Conservation (phyloP, 2,329 filamentous ascomycete genomes). For the Uncinocarpus reesii region DNA sequence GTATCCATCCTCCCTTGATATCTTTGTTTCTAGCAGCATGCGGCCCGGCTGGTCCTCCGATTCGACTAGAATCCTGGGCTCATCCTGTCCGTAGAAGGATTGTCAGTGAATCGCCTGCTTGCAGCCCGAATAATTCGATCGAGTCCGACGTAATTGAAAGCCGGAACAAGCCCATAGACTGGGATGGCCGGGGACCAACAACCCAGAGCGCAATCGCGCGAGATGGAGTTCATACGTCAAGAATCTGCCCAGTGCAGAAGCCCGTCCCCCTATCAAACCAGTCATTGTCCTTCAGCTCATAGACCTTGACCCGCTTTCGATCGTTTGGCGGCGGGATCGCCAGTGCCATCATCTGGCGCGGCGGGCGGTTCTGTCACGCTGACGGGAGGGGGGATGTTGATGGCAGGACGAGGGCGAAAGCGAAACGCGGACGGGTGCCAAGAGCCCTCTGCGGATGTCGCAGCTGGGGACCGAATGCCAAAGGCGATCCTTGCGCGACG, state of each 20-base stretch:
- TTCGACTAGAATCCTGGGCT: conserved; percentile 79
- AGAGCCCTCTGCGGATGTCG: too few relatives aligned
- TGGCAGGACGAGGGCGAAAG: neutral
- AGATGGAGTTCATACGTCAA: conserved; percentile 49
- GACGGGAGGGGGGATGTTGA: conserved; percentile 1
- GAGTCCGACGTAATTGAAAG: neutral
- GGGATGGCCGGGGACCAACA: conserved; percentile 7
- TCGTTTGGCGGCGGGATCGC: conserved; percentile 40
- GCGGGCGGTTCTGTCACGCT: conserved; percentile 18
- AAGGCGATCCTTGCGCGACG: conserved; percentile 1
- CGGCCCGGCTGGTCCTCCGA: conserved; percentile 84
- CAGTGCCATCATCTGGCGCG: conserved; percentile 38
- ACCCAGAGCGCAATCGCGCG: conserved; percentile 1
- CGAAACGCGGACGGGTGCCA: too few relatives aligned
- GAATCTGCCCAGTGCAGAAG: conserved; percentile 72
- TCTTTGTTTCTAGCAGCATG: conserved; percentile 76
- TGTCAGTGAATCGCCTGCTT: conserved; percentile 38
- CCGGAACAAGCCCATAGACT: neutral
- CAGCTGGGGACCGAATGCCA: neutral
- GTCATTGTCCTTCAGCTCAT: conserved; percentile 96
- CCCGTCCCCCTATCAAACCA: conserved; percentile 98
- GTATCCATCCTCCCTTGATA: conserved; percentile 88
- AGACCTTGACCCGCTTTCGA: conserved; percentile 79
- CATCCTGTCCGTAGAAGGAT: conserved; percentile 51
- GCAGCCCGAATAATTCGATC: neutral